Evolutionary conservation across 305 asterid genomes (phyloP).

Genomic region (Plantago rigida): DNA sequence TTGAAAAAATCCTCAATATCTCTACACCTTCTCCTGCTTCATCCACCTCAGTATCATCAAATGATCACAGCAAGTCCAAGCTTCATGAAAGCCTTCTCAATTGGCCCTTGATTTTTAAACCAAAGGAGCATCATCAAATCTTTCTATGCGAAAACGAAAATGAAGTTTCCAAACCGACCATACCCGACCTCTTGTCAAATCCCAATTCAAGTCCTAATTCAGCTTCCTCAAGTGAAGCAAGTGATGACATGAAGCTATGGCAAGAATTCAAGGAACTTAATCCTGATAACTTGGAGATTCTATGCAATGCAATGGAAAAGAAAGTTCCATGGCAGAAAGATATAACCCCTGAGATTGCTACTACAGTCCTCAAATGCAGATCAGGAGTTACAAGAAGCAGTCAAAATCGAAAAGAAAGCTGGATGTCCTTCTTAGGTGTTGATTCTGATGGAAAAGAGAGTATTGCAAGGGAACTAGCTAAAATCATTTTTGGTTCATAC

Average conservation of each 20-base stretch:
- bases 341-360: conserved; percentile 39
- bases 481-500: conserved; percentile 44
- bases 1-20: conserved; percentile 40
- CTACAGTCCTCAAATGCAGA: conserved; percentile 51
- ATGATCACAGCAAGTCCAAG: conserved; percentile 32
- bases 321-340: conserved; percentile 64
- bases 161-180: conserved; percentile 36
- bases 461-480: conserved; percentile 58
- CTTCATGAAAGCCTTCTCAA: conserved; percentile 34
- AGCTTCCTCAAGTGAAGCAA: conserved; percentile 91
- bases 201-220: conserved; percentile 93
- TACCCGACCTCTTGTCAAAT: conserved; percentile 71
- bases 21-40: conserved; percentile 58
- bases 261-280: conserved; percentile 35
- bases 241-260: conserved; percentile 36
- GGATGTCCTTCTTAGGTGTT: conserved; percentile 58
- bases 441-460: conserved; percentile 61
- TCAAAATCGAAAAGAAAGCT: conserved; percentile 38
- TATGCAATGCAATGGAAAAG: conserved; percentile 48
- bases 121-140: conserved; percentile 34
- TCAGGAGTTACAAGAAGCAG: conserved; percentile 32
- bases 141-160: conserved; percentile 30
- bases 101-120: conserved; percentile 48
- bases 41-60: conserved; percentile 63
- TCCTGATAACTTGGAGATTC: conserved; percentile 34